Base-by-base conservation (phyloP, 2,329 filamentous ascomycete genomes). In the Daldinia sp. region DNA sequence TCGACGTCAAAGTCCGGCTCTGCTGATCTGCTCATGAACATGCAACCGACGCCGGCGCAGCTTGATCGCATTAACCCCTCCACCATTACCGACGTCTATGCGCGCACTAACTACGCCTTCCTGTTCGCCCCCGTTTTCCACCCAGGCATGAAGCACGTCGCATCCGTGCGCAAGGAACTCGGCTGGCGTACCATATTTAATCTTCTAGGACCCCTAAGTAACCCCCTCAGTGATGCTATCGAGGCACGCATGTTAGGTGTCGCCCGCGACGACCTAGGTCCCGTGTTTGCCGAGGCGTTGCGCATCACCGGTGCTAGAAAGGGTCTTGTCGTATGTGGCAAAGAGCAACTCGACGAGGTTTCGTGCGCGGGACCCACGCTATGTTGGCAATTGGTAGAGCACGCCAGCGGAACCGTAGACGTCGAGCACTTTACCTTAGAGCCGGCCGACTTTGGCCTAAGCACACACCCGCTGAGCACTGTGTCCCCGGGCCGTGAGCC, bases 151-250 rank as follows among this genome's bases (percentile, higher is more conserved):
- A 91, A 89, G 78, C 91, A 94, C 79, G 94, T 96, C 42, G 93
- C 94, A 4, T 89, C 91, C 1, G 90, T 98, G 71, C 91, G 96
- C 69, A 92, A 89, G 77, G 92, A 97, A 78, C 88, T 99, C 23
- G 95, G 95, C 65, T 95, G 96, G 86, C 90, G 96, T 75, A 99
- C 96, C 1, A 95, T 99, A 73, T 99, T 99, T 89, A 99, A 99
- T 81, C 88, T 99, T 15, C 87, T 99, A 56, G 96, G 96, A 0
- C 96, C 96, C 0, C 85, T 99, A 30, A 92, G 94, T 51, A 98
- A 98, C 80, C 96, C 96, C 0, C 88, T 97, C 18, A 93, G 98
- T 76, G 89, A 90, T 74, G 80, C 88, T 39, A 88, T 99, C 66
- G 96, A 99, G 82, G 94, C 94, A 12, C 90, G 96, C 33, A 88